Evolutionary conservation across 495 filamentous ascomycete genomes (phyloP), one percentile per base, ranked within the genome.

Genomic region (Penicillium cinerascens): DNA sequence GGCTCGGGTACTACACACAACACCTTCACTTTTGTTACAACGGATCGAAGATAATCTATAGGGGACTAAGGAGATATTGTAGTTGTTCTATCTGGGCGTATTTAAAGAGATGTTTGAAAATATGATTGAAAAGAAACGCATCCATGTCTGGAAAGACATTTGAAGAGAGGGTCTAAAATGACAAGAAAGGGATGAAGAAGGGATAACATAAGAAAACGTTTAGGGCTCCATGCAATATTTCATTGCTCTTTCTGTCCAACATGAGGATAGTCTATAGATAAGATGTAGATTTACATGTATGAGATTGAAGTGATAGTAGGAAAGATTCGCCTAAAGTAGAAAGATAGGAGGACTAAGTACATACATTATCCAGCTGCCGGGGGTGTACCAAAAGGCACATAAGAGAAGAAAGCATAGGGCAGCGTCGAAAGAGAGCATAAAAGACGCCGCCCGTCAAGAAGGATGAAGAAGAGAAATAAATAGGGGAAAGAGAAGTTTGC

Each of bases 291-390:
- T 23, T 23, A 23, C 22, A 6, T n/a, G n/a, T n/a, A n/a, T 23
- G 22, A 23, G 22, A 33, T 33, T 1, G 11, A 33, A 13, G 3
- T 5, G 26, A 29, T 13, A 33, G 10, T 33, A 33, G 29, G 29
- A 33, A 33, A 33, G 3, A 33, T 33, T 33, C 52, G 42, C 46
- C 47, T 51, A 48, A 39, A 49, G 37, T 18, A 25, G 36, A 33
- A 63, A 61, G 55, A 66, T 58, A 63, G 60, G 61, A 61, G 63
- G 60, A 73, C 67, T 72, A 71, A 61, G 59, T 73, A 75, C 64
- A 75, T 72, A 73, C 70, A 75, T 75, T 72, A 73, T 69, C 67
- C 68, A 69, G 67, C 67, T 73, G 64, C 53, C 66, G 64, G 25
- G n/a, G 25, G n/a, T 33, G 40, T 63, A 64, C 61, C 57, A 54